These are phyloP conservation scores for Trametes sanguinea DNA, from an alignment of 768 basidiomycete species.

Conservation along the genomic window DNA sequence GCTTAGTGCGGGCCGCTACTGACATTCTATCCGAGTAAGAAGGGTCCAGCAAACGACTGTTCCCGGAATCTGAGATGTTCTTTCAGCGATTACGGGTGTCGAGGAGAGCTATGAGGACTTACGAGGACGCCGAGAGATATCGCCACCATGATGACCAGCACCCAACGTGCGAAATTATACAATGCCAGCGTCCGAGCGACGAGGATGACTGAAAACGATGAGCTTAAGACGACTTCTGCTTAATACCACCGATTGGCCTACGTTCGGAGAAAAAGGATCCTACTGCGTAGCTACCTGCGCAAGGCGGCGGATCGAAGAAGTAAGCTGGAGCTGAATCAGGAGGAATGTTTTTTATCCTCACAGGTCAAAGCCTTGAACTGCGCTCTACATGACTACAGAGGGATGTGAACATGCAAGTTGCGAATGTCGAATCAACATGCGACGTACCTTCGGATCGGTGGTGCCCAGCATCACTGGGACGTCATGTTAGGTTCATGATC, in stretches of 20 bases:
- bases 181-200: slow-evolving; percentile 9
- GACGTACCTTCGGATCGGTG: not conserved
- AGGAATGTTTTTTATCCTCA: not conserved
- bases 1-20: not conserved
- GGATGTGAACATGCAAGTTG: not conserved
- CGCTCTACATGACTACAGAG: not conserved
- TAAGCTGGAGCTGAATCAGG: not conserved
- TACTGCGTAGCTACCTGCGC: not conserved
- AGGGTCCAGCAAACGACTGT: not conserved
- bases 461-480: not conserved
- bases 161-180: not conserved
- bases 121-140: not conserved
- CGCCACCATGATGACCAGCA: not conserved
- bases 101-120: not conserved
- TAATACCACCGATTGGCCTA: not conserved
- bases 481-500: too few relatives aligned
- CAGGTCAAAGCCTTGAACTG: not conserved
- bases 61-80: not conserved
- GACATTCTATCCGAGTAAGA: not conserved
- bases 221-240: too few relatives aligned
- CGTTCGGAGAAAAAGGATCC: not conserved
- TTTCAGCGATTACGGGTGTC: not conserved
- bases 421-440: not conserved
- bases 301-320: too few relatives aligned
- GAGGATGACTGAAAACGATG: not conserved